phyloP scores from a whole-genome alignment of 169 alveolate genomes.

The Eimeria tenella region DNA sequence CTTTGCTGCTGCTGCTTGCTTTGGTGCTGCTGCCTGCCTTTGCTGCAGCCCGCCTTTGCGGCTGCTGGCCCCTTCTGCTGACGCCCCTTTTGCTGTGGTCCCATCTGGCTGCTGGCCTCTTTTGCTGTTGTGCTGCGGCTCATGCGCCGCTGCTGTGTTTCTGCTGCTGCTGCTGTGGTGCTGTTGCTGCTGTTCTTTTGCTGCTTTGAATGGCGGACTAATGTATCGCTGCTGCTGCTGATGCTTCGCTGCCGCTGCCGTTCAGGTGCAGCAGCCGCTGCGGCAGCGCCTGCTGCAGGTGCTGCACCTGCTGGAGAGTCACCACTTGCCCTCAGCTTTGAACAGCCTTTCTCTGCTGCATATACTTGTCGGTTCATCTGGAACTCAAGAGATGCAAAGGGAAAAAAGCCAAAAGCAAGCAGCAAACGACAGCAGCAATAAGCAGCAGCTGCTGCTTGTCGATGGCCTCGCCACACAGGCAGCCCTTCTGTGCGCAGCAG shows the following conservation, averaged over 20 bases:
- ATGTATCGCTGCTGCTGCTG: neutral
- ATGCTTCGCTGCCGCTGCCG: neutral
- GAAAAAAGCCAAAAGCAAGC: neutral
- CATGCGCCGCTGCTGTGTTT: no score
- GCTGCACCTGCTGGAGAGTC: neutral
- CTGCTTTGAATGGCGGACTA: neutral
- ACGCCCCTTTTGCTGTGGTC: neutral
- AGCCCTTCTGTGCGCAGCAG: neutral
- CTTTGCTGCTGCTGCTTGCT: neutral
- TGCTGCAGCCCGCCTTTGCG: no score
- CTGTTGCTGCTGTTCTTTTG: no score
- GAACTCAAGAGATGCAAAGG: neutral
- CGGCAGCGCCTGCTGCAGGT: slow-evolving; percentile 27
- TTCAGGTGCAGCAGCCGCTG: slow-evolving; percentile 7
- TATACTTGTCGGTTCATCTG: neutral
- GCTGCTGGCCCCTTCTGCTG: no score
- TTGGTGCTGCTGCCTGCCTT: neutral
- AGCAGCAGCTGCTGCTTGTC: neutral
- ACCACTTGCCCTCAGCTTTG: neutral
- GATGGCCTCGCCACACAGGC: slow-evolving; percentile 43
- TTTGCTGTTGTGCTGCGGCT: no score
- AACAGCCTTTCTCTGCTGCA: neutral
- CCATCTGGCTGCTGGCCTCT: no score
- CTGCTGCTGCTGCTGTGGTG: no score
- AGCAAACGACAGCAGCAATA: neutral